Evolutionary conservation across 2,329 filamentous ascomycete species (phyloP), one percentile per base, ranked within the genome.

Genomic region (Stagonosporopsis rhizophila): DNA sequence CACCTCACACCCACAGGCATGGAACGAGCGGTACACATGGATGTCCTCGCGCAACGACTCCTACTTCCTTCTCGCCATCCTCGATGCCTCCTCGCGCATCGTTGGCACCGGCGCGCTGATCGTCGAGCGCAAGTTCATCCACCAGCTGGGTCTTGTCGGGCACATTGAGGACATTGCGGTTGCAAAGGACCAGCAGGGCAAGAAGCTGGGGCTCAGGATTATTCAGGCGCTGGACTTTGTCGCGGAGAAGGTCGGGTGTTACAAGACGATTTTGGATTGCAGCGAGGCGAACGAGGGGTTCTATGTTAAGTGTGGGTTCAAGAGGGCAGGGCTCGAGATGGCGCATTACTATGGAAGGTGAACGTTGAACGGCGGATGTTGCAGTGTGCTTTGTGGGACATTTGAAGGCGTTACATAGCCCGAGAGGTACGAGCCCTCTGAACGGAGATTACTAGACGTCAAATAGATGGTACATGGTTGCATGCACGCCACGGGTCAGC

Each of bases 91-190:
- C 49, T 78, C 78, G 42, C 82, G 83, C 61, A 86, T 98, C 46
- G 95, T 98, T n/a, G 94, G 91, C 23, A 96, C 92, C 0, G 95
- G 95, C 2, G 90, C 90, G 32, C 79, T 98, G 77, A 85, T 98
- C 64, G 91, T 96, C 44, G 95, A 99, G 86, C 86, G 89, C 79
- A 98, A 98, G 80, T 95, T 95, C 75, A 93, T 95, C 67, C 91
- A 94, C 76, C 86, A 85, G 66, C 84, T 95, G 40, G 91, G 91
- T 46, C 80, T 89, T 20, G 94, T 97, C 23, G 95, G 94, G 12
- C 95, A 98, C 78, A 97, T 98, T 77, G 95, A 98, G 78, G 95
- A 99, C 75, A 97, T 99, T 75, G 93, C 94, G 17, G 93, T 99
- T 34, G 88, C 91, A 63, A 92, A 93, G 79, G 91, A 96, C 69